Base-by-base conservation (phyloP, 73 alveolate species). In the Durusdinium trenchii region DNA sequence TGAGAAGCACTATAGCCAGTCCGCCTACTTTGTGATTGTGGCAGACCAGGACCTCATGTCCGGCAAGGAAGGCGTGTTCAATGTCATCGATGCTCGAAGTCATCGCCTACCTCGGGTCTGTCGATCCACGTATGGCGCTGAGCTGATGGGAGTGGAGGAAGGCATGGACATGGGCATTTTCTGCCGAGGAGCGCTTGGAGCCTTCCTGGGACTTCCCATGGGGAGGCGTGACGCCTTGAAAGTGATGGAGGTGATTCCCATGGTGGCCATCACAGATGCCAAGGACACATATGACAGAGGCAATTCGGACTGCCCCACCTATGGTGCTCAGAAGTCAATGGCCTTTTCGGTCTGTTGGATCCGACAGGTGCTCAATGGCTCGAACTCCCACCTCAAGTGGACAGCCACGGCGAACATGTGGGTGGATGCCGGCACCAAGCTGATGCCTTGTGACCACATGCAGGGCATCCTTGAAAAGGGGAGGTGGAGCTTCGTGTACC, bases 401-500 rank as follows among this genome's bases (percentile, higher is more conserved):
- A 82, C 92, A 16, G 6, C 16, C 48, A 82, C 92, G n/a, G 69
- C 35, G 73, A 82, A 82, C 71, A 82, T 82, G 92, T 82, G 16
- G 50, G 92, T 82, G n/a, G 92, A 82, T 32, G 54, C 50, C 35
- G 92, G 92, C 23, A 82, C 92, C 30, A 82, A 82, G 69, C 71
- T 46, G 28, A 82, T 82, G 92, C 14, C 32, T 43, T 1, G 48
- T 1, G 92, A 82, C 32, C 73, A 46, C 48, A 20, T 82, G 46
- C 73, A n/a, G 1, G 20, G 36, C 28, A 50, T 82, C 50, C 48
- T 82, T 23, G 3, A 23, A 1, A 9, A 38, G 0, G 69, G 93
- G 20, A 16, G 50, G 3, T 82, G 93, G 93, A 40, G 93, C 73
- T 9, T 28, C 1, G 38, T 18, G 54, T 47, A 28, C 43, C 30